A percentile compares a stretch with the other conserved stretches of the same genome.
Evolutionary conservation across 345 rosid genomes (phyloP).

Genomic region (Toxicodendron radicans): DNA sequence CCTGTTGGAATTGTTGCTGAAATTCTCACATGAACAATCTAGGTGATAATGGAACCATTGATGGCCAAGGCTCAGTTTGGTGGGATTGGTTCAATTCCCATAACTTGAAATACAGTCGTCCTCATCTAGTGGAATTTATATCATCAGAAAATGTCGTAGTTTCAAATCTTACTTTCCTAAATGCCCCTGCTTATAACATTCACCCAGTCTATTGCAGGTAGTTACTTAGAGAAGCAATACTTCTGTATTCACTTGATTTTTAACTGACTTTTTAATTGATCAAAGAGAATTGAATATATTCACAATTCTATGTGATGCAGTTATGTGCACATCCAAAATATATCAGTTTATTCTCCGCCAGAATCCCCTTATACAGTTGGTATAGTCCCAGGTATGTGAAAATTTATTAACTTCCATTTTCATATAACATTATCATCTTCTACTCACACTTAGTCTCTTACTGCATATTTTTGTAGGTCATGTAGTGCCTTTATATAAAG

Average conservation of each 20-base stretch:
- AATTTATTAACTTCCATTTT: not conserved
- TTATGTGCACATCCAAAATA: conserved; percentile 54
- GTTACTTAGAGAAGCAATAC: not conserved
- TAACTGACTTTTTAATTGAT: not conserved
- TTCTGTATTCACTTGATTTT: conserved; percentile 5
- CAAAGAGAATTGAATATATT: conserved; percentile 3
- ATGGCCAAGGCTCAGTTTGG: conserved; percentile 90
- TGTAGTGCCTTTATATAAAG: not conserved
- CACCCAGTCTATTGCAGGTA: conserved; percentile 94
- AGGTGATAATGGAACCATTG: conserved; percentile 92
- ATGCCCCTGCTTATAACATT: conserved; percentile 76
- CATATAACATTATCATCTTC: too few species aligned
- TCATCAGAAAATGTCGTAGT: conserved; percentile 61
- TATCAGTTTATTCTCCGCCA: conserved; percentile 53
- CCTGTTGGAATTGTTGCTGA: not conserved
- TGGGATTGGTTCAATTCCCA: conserved; percentile 74
- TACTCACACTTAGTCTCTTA: not conserved
- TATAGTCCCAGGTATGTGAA: conserved; percentile 71
- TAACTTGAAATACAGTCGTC: conserved; percentile 80
- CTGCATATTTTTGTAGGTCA: not conserved
- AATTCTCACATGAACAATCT: conserved; percentile 4
- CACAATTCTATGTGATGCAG: conserved; percentile 38
- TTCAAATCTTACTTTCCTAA: conserved; percentile 76
- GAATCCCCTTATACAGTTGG: conserved; percentile 72
- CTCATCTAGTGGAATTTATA: conserved; percentile 79